phyloP scores from a whole-genome alignment of 1,139 yeast genomes.

The Kurtzmaniella quercitrusa region DNA sequence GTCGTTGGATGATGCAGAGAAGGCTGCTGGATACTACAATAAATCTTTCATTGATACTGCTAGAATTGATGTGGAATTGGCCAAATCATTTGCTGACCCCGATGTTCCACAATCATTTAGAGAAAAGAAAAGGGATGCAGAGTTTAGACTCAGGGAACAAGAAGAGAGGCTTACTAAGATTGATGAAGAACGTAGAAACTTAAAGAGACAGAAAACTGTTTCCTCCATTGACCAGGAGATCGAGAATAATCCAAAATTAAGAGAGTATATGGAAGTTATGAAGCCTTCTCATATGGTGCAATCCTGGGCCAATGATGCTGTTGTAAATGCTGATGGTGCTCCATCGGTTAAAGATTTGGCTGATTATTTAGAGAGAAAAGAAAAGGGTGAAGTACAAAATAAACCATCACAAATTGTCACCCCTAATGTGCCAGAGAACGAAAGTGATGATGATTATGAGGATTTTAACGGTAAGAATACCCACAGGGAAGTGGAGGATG shows the following conservation, averaged over 20 bases:
- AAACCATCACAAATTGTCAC: conserved; percentile 14
- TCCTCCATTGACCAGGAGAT: conserved; percentile 53
- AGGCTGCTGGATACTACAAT: conserved; percentile 74
- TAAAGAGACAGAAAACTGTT: conserved; percentile 21
- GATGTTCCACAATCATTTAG: conserved; percentile 70
- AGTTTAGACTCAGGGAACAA: conserved; percentile 47
- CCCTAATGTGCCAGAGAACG: conserved; percentile 36
- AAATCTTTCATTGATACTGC: conserved; percentile 81
- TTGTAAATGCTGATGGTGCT: conserved; percentile 50
- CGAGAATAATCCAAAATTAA: conserved; percentile 60
- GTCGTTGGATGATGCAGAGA: conserved; percentile 65
- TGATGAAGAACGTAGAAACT: conserved; percentile 34
- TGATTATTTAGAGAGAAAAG: conserved; percentile 30
- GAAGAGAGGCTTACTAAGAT: conserved; percentile 50
- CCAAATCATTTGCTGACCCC: conserved; percentile 83
- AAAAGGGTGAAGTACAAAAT: conserved; percentile 11
- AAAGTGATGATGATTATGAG: conserved; percentile 67
- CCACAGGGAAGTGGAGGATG: conserved; percentile 20
- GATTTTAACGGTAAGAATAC: conserved; percentile 30
- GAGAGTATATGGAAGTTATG: conserved; percentile 80
- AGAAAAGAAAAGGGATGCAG: conserved; percentile 56
- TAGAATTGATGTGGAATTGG: conserved; percentile 70
- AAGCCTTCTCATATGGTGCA: conserved; percentile 63
- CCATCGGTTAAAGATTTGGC: conserved; percentile 42
- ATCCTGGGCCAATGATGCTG: conserved; percentile 75